Base-by-base conservation (phyloP, 2,329 filamentous ascomycete genomes). In the Fusarium devonianum region DNA sequence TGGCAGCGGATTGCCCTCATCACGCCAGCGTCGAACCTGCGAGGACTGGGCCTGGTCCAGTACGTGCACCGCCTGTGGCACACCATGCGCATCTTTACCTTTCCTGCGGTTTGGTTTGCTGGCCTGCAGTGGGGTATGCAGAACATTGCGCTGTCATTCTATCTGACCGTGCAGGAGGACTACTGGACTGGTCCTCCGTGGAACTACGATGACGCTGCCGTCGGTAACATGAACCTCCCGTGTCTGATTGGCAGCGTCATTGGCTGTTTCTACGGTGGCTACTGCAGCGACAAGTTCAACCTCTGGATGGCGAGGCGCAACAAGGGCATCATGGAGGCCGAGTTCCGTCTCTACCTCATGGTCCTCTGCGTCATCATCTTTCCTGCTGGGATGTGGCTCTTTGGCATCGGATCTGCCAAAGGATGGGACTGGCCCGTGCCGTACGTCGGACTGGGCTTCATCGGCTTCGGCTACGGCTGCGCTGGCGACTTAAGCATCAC, bases 101-200 rank as follows among this genome's bases (percentile, higher is more conserved):
- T 84, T 50, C 81, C 81, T 0, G 81, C 81, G 1, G 80, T 84
- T 8, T 74, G 81, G 54, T 84, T 78, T 53, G 79, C 80, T 3
- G 81, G 81, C 7, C 65, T 84, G 17, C 81, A 84, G 60, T 84
- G 81, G 81, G 81, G 81, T 4, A 73, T 79, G 21, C 82, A 84
- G 64, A 81, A 83, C 56, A 79, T 81, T n/a, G 83, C 81, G 68
- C 68, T 85, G 16, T 79, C 78, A 2, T 84, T 85, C 63, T 83
- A 84, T 54, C 70, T 83, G 22, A 84, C 81, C 0, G 74, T 84
- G 1, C 75, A 83, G 60, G 78, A 84, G 58, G 79, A 82, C 53
- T 77, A 77, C 56, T 84, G 80, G 77, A 78, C 76, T 18, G 75
- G 69, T 0, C 67, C 71, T 8, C 82, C 82, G 0, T 84, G 78